Conservation (phyloP, 108 stramenopile genomes). For the Pseudonitzschia multistriata region DNA sequence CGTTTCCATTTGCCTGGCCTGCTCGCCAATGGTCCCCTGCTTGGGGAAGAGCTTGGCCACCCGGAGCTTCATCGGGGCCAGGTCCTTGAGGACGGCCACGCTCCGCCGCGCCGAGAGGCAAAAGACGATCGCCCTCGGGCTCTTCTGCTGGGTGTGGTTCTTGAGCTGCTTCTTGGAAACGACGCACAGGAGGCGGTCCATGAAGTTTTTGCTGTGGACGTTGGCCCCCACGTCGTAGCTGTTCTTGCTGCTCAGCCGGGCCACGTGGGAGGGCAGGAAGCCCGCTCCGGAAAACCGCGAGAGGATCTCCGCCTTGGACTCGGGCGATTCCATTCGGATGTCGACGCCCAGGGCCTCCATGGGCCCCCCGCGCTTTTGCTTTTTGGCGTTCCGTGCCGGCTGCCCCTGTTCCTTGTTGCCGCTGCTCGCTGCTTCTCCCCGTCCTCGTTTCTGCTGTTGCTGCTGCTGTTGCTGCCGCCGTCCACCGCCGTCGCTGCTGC, state of each 20-base stretch:
- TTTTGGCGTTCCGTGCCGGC: neutral
- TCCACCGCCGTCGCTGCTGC: neutral
- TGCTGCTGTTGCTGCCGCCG: neutral
- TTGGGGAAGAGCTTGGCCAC: conserved; percentile 85
- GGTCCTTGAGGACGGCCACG: conserved; percentile 69
- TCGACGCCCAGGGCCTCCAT: conserved; percentile 17
- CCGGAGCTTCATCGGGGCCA: conserved; percentile 58
- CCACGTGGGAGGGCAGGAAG: conserved; percentile 17
- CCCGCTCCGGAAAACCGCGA: conserved; percentile 20
- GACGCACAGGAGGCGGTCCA: conserved; percentile 27
- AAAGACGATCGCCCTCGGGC: conserved; percentile 66
- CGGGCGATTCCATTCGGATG: conserved; percentile 10
- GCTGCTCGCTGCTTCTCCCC: neutral
- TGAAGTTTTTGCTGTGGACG: conserved; percentile 9
- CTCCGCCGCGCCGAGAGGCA: conserved; percentile 79
- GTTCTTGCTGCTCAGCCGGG: neutral
- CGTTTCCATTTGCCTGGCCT: conserved; percentile 43
- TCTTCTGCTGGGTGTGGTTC: conserved; percentile 51
- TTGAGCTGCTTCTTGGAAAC: conserved; percentile 63
- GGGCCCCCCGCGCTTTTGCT: conserved; percentile 24
- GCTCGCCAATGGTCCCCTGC: conserved; percentile 65
- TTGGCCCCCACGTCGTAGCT: neutral
- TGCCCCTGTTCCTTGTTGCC: neutral
- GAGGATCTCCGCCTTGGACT: conserved; percentile 24
- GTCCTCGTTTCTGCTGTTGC: conserved; percentile 29